A percentile compares a stretch with the other conserved stretches of the same genome.
Conservation (phyloP, 2,329 filamentous ascomycete species). For the Orbilia oligospora region DNA sequence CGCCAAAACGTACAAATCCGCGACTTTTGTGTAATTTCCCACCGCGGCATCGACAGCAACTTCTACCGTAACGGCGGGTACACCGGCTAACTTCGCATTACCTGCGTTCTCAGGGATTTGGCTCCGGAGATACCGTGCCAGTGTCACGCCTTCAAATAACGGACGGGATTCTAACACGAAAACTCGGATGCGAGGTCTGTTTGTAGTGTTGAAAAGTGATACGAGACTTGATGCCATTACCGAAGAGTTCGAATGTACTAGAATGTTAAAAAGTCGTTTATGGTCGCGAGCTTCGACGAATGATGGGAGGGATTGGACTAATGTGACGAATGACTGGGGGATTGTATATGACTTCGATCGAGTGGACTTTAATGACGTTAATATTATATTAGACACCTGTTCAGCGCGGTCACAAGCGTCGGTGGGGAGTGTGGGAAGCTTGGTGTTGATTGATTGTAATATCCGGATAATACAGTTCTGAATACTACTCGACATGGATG, state of each 20-base stretch:
- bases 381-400: slow-evolving; percentile 35
- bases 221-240: slow-evolving; percentile 54
- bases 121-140: slow-evolving; percentile 48
- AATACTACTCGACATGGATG: slow-evolving; percentile 56
- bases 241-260: slow-evolving; percentile 56
- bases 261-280: slow-evolving; percentile 50
- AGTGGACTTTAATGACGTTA: slow-evolving; percentile 35
- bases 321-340: slow-evolving; percentile 35
- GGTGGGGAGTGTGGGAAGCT: slow-evolving; percentile 9
- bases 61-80: slow-evolving; percentile 49
- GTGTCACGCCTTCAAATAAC: slow-evolving; percentile 55
- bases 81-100: not conserved
- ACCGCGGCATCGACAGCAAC: slow-evolving; percentile 60
- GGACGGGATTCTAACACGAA: slow-evolving; percentile 57
- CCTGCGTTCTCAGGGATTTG: slow-evolving; percentile 27
- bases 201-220: slow-evolving; percentile 31
- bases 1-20: slow-evolving; percentile 55
- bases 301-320: slow-evolving; percentile 31
- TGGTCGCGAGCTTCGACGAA: slow-evolving; percentile 33
- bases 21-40: slow-evolving; percentile 55
- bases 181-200: slow-evolving; percentile 47
- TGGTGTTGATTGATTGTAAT: slow-evolving; percentile 35
- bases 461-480: slow-evolving; percentile 58
- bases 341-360: slow-evolving; percentile 53
- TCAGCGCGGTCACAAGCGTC: slow-evolving; percentile 21